A percentile compares a stretch with the other conserved stretches of the same genome.
These are phyloP conservation scores for Raddia distichophylla DNA, from an alignment of 176 grass and related monocot genomes.

Conservation along the genomic window DNA sequence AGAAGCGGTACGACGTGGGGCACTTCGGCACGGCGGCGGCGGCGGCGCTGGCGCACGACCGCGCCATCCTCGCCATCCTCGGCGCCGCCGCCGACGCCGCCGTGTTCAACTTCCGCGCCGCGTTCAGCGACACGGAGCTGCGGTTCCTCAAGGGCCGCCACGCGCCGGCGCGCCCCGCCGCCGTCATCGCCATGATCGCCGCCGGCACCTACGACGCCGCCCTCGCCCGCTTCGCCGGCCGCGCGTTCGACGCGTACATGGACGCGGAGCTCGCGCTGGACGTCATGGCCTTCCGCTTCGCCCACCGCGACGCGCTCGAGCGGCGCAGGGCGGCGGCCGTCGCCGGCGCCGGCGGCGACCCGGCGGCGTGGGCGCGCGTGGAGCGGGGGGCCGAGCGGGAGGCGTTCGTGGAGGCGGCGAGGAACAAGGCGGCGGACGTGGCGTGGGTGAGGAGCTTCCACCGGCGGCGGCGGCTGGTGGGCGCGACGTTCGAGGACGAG, in stretches of 20 bases:
- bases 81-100: background rate
- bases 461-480: background rate
- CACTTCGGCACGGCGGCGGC: background rate
- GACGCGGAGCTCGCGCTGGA: constrained; percentile 27
- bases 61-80: constrained; percentile 19
- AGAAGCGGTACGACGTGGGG: background rate
- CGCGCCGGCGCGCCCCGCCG: background rate
- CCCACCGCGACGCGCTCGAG: background rate
- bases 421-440: constrained; percentile 18
- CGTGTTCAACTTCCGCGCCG: constrained; percentile 19
- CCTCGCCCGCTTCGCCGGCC: background rate
- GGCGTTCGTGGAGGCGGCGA: constrained; percentile 16
- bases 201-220: background rate
- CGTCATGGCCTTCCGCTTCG: background rate
- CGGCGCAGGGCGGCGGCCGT: background rate
- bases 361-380: background rate
- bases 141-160: constrained; percentile 11
- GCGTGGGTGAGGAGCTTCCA: constrained; percentile 8
- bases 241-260: constrained; percentile 8
- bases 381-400: constrained; percentile 5
- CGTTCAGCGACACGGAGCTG: constrained; percentile 33
- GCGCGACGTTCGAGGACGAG: constrained; percentile 16
- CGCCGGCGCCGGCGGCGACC: background rate
- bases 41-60: constrained; percentile 36
- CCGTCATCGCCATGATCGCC: background rate